Conservation (phyloP, 2,329 filamentous ascomycete genomes). For the Aspergillus vadensis region DNA sequence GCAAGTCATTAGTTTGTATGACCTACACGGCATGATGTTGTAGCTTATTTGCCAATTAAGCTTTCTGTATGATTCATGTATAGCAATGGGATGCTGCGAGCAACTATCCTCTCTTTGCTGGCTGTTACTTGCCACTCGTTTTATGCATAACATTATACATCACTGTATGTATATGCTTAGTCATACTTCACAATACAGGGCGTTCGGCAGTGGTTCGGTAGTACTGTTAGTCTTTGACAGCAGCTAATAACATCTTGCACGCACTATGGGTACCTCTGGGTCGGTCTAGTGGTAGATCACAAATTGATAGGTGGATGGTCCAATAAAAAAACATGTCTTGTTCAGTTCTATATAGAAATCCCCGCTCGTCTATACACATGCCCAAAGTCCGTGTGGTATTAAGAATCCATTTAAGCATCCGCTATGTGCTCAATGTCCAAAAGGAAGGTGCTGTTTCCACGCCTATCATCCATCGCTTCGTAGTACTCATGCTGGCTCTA, state of each 20-base stretch:
- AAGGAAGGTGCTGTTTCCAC: neutral
- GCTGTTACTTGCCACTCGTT: too few species aligned
- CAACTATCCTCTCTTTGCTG: too few species aligned
- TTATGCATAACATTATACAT: too few species aligned
- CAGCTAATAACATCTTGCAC: neutral
- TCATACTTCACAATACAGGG: neutral
- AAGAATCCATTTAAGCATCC: conserved; percentile 7
- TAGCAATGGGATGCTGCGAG: too few species aligned
- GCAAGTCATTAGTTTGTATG: too few species aligned
- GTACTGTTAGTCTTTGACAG: neutral
- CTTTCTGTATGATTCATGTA: too few species aligned
- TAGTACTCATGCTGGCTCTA: neutral
- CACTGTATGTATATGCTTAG: neutral
- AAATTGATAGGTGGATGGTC: neutral
- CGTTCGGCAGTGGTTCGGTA: neutral
- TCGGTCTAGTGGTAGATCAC: neutral
- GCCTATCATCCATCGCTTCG: conserved; percentile 1
- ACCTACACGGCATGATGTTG: too few species aligned
- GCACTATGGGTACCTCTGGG: neutral
- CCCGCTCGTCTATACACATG: conserved; percentile 1
- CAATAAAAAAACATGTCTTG: neutral
- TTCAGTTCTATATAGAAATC: neutral
- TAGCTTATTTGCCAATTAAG: too few species aligned
- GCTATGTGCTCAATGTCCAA: neutral
- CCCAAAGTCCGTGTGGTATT: conserved; percentile 4